A percentile compares a stretch with the other conserved stretches of the same genome.
These are phyloP conservation scores for Aspergillus homomorphus DNA, from an alignment of 495 filamentous ascomycete genomes.

Conservation along the genomic window DNA sequence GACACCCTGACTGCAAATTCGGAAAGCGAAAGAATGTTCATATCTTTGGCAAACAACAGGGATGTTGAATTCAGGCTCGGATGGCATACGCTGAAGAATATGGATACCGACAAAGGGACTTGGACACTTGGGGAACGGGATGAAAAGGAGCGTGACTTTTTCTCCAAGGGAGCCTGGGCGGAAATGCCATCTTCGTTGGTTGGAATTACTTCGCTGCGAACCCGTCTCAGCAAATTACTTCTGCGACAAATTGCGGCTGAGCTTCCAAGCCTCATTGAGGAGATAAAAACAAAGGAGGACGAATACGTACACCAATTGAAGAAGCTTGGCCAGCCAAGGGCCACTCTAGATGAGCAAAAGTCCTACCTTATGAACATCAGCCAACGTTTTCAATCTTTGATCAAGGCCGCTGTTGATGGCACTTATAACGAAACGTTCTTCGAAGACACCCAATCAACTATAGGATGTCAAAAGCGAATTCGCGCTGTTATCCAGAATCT, in stretches of 20 bases:
- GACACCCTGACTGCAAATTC: constrained; percentile 41
- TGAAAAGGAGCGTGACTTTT: constrained; percentile 41
- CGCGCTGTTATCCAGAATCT: constrained; percentile 59
- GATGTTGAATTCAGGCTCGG: constrained; percentile 45
- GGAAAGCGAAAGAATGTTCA: constrained; percentile 36
- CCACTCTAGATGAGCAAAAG: constrained; percentile 48
- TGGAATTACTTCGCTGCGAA: constrained; percentile 50
- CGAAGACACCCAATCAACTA: constrained; percentile 35
- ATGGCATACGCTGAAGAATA: constrained; percentile 51
- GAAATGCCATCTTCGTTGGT: constrained; percentile 32
- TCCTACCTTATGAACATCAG: constrained; percentile 52
- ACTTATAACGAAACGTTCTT: constrained; percentile 59
- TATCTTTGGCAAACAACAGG: constrained; percentile 43
- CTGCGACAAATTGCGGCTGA: constrained; percentile 52
- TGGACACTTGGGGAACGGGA: constrained; percentile 35
- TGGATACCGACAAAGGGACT: constrained; percentile 39
- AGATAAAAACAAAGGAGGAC: constrained; percentile 46
- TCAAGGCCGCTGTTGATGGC: constrained; percentile 53
- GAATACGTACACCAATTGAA: constrained; percentile 33
- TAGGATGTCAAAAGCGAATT: constrained; percentile 52
- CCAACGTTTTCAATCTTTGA: constrained; percentile 45
- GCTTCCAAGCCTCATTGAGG: constrained; percentile 56
- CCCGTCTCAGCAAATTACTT: constrained; percentile 55
- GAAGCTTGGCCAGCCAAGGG: constrained; percentile 48
- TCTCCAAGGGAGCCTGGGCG: constrained; percentile 47